These are phyloP conservation scores for Gynostemma pentaphyllum DNA, from an alignment of 306 rosid species.

Conservation along the genomic window DNA sequence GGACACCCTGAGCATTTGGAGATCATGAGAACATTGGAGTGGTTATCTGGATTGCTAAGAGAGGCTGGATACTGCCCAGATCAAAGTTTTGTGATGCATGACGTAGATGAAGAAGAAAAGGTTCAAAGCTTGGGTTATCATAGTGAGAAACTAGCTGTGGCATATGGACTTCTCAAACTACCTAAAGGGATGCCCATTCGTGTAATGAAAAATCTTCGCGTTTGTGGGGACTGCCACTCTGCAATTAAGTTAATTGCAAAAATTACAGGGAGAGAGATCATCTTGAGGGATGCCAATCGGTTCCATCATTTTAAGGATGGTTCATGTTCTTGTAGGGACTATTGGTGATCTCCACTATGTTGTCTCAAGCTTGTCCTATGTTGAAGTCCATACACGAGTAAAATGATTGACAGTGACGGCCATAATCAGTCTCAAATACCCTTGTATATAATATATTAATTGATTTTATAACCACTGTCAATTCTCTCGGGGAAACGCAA, in stretches of 20 bases:
- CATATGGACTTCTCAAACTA: conserved; percentile 16
- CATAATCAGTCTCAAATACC: too few species aligned
- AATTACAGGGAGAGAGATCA: conserved; percentile 9
- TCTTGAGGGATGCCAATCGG: conserved; percentile 20
- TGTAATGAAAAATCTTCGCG: conserved; percentile 21
- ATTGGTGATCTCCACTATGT: conserved; percentile 9
- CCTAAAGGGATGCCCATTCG: conserved; percentile 11
- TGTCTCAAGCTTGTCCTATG: not conserved
- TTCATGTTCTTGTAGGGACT: conserved; percentile 19
- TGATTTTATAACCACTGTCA: not conserved
- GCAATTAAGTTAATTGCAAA: conserved; percentile 18
- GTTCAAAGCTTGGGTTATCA: conserved; percentile 16
- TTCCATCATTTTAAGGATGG: conserved; percentile 23
- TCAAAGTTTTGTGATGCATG: conserved; percentile 14
- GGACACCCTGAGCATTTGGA: conserved; percentile 6
- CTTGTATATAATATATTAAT: not conserved
- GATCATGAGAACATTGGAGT: conserved; percentile 13
- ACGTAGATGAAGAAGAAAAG: conserved; percentile 22
- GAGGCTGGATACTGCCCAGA: conserved; percentile 16
- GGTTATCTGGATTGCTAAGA: conserved; percentile 11
- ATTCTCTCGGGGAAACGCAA: not conserved
- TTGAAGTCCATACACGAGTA: not conserved
- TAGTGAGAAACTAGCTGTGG: conserved; percentile 23
- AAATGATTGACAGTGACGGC: not conserved
- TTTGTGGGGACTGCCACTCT: conserved; percentile 26